Conservation (phyloP, 2,329 filamentous ascomycete genomes). For the Blastomyces parvus region DNA sequence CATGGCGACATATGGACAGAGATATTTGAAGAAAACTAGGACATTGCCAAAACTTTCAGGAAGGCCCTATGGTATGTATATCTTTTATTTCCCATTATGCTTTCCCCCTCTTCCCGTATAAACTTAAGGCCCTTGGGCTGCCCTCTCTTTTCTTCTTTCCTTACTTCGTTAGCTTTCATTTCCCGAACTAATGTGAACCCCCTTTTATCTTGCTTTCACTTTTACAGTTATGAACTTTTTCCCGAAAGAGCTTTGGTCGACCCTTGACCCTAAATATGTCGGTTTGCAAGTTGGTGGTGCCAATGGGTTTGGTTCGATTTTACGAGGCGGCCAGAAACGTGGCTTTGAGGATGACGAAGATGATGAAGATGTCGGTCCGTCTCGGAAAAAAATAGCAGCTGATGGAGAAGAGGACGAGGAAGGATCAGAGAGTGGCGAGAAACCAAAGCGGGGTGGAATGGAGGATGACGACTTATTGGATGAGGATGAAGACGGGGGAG, state of each 20-base stretch:
- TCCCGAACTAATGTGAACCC: not conserved
- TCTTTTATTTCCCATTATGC: not conserved
- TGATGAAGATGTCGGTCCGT: conserved; percentile 15
- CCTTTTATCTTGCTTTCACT: not conserved
- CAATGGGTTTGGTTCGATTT: conserved; percentile 23
- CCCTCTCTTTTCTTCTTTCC: not conserved
- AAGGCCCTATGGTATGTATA: conserved; percentile 45
- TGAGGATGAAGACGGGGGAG: conserved; percentile 39
- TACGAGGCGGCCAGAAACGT: conserved; percentile 22
- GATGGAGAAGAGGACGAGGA: conserved; percentile 28
- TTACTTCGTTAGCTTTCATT: not conserved
- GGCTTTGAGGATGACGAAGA: conserved; percentile 36
- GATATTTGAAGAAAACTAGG: conserved; percentile 48
- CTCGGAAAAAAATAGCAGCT: conserved; percentile 24
- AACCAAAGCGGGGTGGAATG: conserved; percentile 24
- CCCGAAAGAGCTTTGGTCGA: conserved; percentile 48
- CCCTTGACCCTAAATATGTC: conserved; percentile 39
- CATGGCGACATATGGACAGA: conserved; percentile 51
- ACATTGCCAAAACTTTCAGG: conserved; percentile 46
- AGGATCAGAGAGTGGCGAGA: conserved; percentile 24
- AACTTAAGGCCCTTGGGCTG: not conserved
- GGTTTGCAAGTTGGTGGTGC: conserved; percentile 28
- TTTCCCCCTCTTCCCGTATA: not conserved
- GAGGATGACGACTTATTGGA: conserved; percentile 35
- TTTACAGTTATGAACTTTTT: conserved; percentile 47